Evolutionary conservation across 164 flowering plant genomes (phyloP), one percentile per base, ranked within the genome.

Genomic region (Malania oleifera): DNA sequence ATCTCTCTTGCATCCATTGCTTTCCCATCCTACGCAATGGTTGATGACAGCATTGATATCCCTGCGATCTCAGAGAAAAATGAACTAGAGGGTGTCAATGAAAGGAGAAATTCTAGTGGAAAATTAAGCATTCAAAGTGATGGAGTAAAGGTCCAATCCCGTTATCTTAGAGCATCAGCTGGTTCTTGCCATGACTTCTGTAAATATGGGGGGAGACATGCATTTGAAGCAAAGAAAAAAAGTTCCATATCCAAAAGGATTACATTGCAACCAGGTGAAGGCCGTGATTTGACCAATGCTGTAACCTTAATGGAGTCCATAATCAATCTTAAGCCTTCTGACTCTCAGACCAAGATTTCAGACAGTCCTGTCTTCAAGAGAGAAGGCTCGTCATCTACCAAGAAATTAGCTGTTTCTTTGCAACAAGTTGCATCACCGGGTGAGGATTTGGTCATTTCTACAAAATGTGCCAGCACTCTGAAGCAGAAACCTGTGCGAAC

Each of bases 111-210:
- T 20, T 46, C 73, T 7, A 50, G 60, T 14, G 68, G 56, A 10
- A 47, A 37, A 20, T 18, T 29, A 15, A 57, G 26, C 11, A 3
- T 3, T 19, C 13, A 39, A 47, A 46, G 34, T 6, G 13, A 20
- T 15, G 31, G 48, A 47, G 24, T 17, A 23, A 45, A 41, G 56
- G 29, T 52, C 48, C 48, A 22, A 46, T 20, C 18, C 50, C 50
- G 18, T 26, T 46, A 46, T 19, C 50, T 46, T 46, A 46, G 50
- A 46, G 50, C 26, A 20, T 46, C 50, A 17, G 22, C 26, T 46
- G 50, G 71, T 24, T 75, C 75, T 31, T 71, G 79, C 62, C 79
- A 75, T 66, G 73, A 75, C 29, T 13, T 54, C 1, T 75, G 79
- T 67, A 75, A 75, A 43, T 63, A 55, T 62, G 79, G 79, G n/a